A percentile compares a stretch with the other conserved stretches of the same genome.
Evolutionary conservation across 257 asterid genomes (phyloP).

Genomic region (Solanum infundibuliforme): DNA sequence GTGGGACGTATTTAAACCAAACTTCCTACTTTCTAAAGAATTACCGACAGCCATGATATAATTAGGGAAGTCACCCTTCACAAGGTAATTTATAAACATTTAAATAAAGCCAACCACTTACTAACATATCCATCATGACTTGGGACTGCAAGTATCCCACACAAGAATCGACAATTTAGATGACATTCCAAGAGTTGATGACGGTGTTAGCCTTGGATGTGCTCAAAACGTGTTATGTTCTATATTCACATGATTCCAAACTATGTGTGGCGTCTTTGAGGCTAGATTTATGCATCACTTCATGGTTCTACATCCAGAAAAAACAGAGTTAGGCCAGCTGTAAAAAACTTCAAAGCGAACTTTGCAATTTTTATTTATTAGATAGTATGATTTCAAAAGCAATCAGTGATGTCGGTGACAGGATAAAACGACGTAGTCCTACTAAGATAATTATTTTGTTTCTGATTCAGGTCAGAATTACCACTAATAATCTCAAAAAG

Average conservation of each 20-base stretch:
- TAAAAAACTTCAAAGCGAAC: constrained; percentile 5
- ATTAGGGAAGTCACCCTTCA: neutral
- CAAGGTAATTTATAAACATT: neutral
- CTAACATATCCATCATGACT: constrained; percentile 16
- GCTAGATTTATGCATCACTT: constrained; percentile 6
- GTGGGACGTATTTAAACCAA: neutral
- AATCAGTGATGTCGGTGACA: neutral
- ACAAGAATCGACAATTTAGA: constrained; percentile 14
- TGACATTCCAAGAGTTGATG: constrained; percentile 13
- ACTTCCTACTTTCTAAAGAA: neutral
- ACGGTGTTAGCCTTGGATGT: constrained; percentile 15
- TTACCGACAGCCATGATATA: neutral
- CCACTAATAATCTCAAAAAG: neutral
- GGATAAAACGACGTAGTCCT: neutral
- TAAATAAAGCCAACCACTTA: constrained; percentile 18
- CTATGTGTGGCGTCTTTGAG: constrained; percentile 4
- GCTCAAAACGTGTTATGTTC: constrained; percentile 14
- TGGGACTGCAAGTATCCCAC: constrained; percentile 7
- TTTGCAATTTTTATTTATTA: neutral
- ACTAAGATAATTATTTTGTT: neutral
- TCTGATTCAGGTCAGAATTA: neutral
- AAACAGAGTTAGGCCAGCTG: constrained; percentile 8
- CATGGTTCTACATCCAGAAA: constrained; percentile 6
- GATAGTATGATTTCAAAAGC: neutral
- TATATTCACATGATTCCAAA: constrained; percentile 23